A percentile compares a stretch with the other conserved stretches of the same genome.
Evolutionary conservation across 2,329 filamentous ascomycete species (phyloP).

Genomic region (Emericellopsis cladophorae): DNA sequence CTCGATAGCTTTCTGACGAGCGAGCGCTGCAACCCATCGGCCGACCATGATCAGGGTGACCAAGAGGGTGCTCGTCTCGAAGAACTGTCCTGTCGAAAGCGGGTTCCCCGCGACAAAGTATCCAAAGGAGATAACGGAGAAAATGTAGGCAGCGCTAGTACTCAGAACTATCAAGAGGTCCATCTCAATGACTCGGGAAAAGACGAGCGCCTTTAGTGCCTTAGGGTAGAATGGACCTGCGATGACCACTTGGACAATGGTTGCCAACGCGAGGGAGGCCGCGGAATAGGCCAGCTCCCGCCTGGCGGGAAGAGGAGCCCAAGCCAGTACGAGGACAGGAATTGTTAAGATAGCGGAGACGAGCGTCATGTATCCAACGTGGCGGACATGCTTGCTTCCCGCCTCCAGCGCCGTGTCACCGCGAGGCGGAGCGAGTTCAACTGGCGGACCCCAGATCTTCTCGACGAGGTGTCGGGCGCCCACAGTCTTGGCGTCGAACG

Average conservation of each 20-base stretch:
- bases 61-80: conserved; percentile 26
- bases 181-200: conserved; percentile 30
- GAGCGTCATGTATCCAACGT: conserved; percentile 22
- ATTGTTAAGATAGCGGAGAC: conserved; percentile 1
- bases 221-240: conserved; percentile 28
- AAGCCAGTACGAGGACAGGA: conserved; percentile 3
- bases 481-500: conserved; percentile 10
- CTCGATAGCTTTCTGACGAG: conserved; percentile 19
- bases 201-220: conserved; percentile 27
- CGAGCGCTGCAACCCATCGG: conserved; percentile 21
- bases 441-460: conserved; percentile 1
- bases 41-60: conserved; percentile 27
- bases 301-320: conserved; percentile 6
- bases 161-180: conserved; percentile 36
- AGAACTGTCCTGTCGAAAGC: conserved; percentile 14
- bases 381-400: conserved; percentile 10
- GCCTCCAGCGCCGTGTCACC: conserved; percentile 6
- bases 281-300: conserved; percentile 5
- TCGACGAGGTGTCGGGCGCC: conserved; percentile 10
- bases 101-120: conserved; percentile 9
- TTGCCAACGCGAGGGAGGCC: conserved; percentile 25
- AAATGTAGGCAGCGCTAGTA: conserved; percentile 32
- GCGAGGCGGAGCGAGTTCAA: conserved; percentile 4
- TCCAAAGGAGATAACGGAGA: conserved; percentile 20
- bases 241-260: conserved; percentile 29